Conservation (phyloP, 768 basidiomycete genomes). For the Mycena belliarum region DNA sequence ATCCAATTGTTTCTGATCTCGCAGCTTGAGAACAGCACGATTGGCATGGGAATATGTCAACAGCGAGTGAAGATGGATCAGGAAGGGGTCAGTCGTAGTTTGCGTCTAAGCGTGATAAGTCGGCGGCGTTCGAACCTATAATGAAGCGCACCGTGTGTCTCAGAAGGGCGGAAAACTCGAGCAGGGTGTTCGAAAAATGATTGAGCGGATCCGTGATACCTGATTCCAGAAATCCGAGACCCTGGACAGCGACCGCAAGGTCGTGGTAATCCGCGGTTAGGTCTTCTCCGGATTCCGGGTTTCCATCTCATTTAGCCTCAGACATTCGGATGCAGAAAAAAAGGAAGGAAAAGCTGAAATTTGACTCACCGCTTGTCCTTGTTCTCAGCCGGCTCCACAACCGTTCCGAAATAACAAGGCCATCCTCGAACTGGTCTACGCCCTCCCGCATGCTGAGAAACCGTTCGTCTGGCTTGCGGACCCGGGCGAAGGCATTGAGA, state of each 20-base stretch:
- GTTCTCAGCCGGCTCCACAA: constrained; percentile 76
- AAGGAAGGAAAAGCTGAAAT: constrained; percentile 24
- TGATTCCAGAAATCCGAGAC: constrained; percentile 95
- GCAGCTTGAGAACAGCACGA: constrained; percentile 88
- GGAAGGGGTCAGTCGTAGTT: constrained; percentile 89
- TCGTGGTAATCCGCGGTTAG: constrained; percentile 97
- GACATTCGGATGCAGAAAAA: constrained; percentile 46
- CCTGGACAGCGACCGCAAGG: constrained; percentile 93
- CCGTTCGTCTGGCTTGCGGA: constrained; percentile 95
- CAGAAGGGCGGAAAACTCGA: constrained; percentile 90
- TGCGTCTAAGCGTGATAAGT: constrained; percentile 58
- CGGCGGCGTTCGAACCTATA: not conserved
- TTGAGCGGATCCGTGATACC: constrained; percentile 98
- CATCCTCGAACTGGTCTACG: constrained; percentile 96
- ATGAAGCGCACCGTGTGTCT: constrained; percentile 68
- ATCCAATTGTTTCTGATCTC: constrained; percentile 98
- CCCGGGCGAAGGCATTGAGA: constrained; percentile 92
- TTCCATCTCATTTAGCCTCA: constrained; percentile 86
- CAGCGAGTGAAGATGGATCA: constrained; percentile 87
- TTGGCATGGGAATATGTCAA: constrained; percentile 94
- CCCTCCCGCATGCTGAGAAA: constrained; percentile 90
- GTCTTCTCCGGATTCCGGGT: constrained; percentile 85
- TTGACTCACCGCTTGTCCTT: constrained; percentile 81
- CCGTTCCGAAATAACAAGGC: constrained; percentile 78
- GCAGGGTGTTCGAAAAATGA: constrained; percentile 92